Percentiles rank a stretch among this genome's conserved stretches.
Conservation (phyloP, 768 basidiomycete genomes). For the Amanita subjunquillea region DNA sequence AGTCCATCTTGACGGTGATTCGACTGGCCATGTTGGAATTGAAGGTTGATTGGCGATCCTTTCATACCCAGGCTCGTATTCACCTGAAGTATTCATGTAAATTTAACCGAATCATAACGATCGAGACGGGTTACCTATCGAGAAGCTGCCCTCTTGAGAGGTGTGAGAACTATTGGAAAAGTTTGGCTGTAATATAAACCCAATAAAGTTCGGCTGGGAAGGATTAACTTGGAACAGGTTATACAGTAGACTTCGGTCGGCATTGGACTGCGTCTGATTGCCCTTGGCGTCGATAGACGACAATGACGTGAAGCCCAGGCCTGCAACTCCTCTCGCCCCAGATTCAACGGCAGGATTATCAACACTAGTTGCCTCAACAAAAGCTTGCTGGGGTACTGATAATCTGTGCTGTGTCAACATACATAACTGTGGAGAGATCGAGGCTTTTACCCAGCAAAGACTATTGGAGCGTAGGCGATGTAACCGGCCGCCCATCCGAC, state of each 20-base stretch:
- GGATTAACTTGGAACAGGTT: constrained; percentile 67
- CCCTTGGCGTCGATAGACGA: constrained; percentile 59
- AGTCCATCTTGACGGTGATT: constrained; percentile 61
- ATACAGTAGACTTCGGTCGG: constrained; percentile 63
- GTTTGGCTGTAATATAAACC: constrained; percentile 61
- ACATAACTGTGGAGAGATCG: not conserved
- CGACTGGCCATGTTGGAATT: constrained; percentile 68
- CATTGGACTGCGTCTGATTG: constrained; percentile 43
- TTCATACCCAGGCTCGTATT: constrained; percentile 53
- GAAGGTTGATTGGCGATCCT: constrained; percentile 43
- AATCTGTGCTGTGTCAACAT: constrained; percentile 29
- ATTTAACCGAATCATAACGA: too few relatives aligned
- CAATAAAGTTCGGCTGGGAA: constrained; percentile 68
- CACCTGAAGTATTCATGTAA: constrained; percentile 26
- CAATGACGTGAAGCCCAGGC: constrained; percentile 70
- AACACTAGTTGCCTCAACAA: constrained; percentile 52
- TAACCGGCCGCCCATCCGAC: constrained; percentile 70
- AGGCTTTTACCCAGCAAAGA: constrained; percentile 56
- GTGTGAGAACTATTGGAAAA: constrained; percentile 23
- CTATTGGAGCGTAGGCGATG: constrained; percentile 48
- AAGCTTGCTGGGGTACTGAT: constrained; percentile 57
- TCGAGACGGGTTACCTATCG: constrained; percentile 42
- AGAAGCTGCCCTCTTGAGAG: constrained; percentile 56
- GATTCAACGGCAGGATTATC: constrained; percentile 65
- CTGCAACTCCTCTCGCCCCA: constrained; percentile 62